These are phyloP conservation scores for Ligustrum vulgare DNA, from an alignment of 257 asterid genomes.

Conservation along the genomic window DNA sequence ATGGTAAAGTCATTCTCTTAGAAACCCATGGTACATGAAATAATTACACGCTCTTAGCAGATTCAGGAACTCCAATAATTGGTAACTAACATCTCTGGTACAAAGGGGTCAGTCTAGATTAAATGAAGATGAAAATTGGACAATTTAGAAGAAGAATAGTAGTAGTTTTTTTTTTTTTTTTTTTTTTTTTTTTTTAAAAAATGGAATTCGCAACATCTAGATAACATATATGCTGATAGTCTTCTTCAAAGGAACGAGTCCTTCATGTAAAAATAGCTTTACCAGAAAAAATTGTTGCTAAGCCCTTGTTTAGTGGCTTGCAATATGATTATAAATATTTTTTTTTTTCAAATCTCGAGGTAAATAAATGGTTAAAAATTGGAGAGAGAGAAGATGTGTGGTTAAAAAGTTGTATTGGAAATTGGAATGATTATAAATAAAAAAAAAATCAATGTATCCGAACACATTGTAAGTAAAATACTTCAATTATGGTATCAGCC, in stretches of 20 bases:
- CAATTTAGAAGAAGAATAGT: background rate
- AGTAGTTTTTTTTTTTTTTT: no score
- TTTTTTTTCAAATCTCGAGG: no score
- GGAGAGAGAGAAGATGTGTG: no score
- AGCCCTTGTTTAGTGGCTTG: no score
- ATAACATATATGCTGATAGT: background rate
- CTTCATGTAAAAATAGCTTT: constrained; percentile 13
- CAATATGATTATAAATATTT: no score
- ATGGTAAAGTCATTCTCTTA: background rate
- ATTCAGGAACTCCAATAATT: background rate
- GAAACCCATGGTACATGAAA: background rate
- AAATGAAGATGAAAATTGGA: background rate
- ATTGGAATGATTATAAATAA: no score
- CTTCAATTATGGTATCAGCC: background rate
- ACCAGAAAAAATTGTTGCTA: background rate
- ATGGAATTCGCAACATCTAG: background rate
- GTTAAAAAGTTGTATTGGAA: no score
- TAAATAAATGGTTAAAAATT: no score
- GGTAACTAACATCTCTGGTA: constrained; percentile 4
- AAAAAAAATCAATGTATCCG: no score
- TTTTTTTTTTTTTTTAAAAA: no score
- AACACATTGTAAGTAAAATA: no score
- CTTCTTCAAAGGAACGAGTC: constrained; percentile 2
- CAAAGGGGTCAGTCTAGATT: background rate
- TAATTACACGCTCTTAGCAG: background rate